These are phyloP conservation scores for Circinella umbellata DNA, from an alignment of 371 early-diverging fungal species.

Conservation along the genomic window DNA sequence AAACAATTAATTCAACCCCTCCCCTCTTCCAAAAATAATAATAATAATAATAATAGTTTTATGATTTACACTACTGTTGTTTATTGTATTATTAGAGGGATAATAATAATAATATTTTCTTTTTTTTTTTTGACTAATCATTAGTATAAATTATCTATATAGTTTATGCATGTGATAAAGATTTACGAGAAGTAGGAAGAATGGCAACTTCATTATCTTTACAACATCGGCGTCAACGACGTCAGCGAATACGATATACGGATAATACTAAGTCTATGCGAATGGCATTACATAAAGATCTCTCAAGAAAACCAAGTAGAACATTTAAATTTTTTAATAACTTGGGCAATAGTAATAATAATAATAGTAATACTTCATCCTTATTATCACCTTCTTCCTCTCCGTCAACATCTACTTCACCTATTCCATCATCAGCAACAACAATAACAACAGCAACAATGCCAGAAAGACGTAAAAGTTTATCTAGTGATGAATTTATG, in stretches of 20 bases:
- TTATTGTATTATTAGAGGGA: too few relatives aligned
- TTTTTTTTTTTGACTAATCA: too few relatives aligned
- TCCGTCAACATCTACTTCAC: neutral
- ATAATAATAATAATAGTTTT: too few relatives aligned
- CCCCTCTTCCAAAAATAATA: too few relatives aligned
- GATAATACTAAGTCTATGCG: conserved; percentile 3
- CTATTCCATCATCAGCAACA: neutral
- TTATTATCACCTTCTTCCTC: too few relatives aligned
- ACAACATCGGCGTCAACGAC: neutral
- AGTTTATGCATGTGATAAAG: conserved; percentile 21
- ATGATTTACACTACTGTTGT: too few relatives aligned
- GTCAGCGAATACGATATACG: neutral
- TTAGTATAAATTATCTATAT: neutral
- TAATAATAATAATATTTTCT: too few relatives aligned
- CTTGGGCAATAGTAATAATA: neutral
- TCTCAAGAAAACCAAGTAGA: conserved; percentile 14
- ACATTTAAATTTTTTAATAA: conserved; percentile 19
- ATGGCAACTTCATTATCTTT: conserved; percentile 16
- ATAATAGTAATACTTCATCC: too few relatives aligned
- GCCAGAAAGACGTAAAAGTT: conserved; percentile 12
- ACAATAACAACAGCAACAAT: neutral
- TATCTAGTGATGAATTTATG: neutral
- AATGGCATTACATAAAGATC: conserved; percentile 16
- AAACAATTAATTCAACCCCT: too few relatives aligned
- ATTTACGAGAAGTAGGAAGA: conserved; percentile 21